Conservation (phyloP, 106 monocot genomes). For the Xerophyta viscosa region DNA sequence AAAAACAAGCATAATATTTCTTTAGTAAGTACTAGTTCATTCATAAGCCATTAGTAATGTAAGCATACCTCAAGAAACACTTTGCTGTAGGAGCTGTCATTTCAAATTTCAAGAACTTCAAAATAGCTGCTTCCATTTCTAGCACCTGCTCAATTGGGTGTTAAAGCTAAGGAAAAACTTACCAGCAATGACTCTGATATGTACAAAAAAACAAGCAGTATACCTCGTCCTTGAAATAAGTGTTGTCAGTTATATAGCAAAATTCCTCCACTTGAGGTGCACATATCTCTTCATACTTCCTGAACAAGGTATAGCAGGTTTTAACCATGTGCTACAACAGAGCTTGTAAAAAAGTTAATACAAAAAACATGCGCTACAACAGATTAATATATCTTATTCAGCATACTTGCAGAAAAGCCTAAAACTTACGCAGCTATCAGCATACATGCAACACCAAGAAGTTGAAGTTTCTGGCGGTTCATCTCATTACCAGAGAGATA, state of each 20-base stretch:
- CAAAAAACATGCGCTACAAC: too few species aligned
- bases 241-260: constrained; percentile 83
- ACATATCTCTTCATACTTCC: constrained; percentile 91
- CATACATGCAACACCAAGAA: constrained; percentile 84
- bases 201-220: neutral
- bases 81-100: constrained; percentile 74
- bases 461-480: constrained; percentile 55
- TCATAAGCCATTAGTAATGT: too few species aligned
- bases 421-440: constrained; percentile 70
- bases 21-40: too few species aligned
- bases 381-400: too few species aligned
- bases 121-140: constrained; percentile 79
- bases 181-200: neutral
- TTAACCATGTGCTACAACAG: too few species aligned
- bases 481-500: constrained; percentile 82
- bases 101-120: constrained; percentile 82
- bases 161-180: neutral
- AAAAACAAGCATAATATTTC: neutral
- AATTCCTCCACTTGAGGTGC: constrained; percentile 91
- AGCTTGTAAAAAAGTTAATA: too few species aligned
- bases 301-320: too few species aligned
- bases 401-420: too few species aligned
- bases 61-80: constrained; percentile 70
- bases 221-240: constrained; percentile 84
- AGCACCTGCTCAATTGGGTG: constrained; percentile 31